A percentile compares a stretch with the other conserved stretches of the same genome.
These are phyloP conservation scores for Bacidia gigantensis DNA, from an alignment of 495 filamentous ascomycete genomes.

Conservation along the genomic window DNA sequence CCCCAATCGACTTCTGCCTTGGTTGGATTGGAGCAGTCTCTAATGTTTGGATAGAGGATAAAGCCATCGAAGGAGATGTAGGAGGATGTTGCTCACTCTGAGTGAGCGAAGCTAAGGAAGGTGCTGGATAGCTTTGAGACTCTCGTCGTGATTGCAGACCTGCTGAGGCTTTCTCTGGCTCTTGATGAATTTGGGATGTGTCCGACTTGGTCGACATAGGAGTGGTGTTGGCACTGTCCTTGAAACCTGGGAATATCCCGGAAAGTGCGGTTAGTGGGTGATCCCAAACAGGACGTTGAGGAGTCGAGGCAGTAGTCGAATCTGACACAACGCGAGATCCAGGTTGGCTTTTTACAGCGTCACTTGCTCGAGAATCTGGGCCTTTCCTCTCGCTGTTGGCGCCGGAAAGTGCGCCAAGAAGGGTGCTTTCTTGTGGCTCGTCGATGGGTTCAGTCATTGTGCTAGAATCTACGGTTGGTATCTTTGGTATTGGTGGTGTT, in stretches of 20 bases:
- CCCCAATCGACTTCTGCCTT: conserved; percentile 4
- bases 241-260: conserved; percentile 17
- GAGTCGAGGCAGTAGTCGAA: conserved; percentile 12
- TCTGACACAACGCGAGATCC: conserved; percentile 6
- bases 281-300: conserved; percentile 18
- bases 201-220: conserved; percentile 16
- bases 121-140: too few relatives aligned
- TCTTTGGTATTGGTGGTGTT: conserved; percentile 24
- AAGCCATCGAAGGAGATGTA: conserved; percentile 12
- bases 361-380: conserved; percentile 2
- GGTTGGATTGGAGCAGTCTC: conserved; percentile 28
- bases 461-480: conserved; percentile 60
- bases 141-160: too few relatives aligned
- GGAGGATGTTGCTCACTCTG: neutral
- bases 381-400: conserved; percentile 6
- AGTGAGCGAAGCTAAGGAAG: neutral
- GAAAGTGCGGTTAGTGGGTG: conserved; percentile 18
- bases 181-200: conserved; percentile 5
- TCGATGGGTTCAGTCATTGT: conserved; percentile 97
- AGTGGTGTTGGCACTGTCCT: conserved; percentile 14
- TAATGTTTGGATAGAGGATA: conserved; percentile 29
- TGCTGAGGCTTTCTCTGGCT: too few relatives aligned
- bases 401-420: conserved; percentile 26
- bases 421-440: conserved; percentile 41
- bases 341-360: neutral